A percentile compares a stretch with the other conserved stretches of the same genome.
Evolutionary conservation across 495 filamentous ascomycete genomes (phyloP).

Genomic region (Neurospora tetrasperma): DNA sequence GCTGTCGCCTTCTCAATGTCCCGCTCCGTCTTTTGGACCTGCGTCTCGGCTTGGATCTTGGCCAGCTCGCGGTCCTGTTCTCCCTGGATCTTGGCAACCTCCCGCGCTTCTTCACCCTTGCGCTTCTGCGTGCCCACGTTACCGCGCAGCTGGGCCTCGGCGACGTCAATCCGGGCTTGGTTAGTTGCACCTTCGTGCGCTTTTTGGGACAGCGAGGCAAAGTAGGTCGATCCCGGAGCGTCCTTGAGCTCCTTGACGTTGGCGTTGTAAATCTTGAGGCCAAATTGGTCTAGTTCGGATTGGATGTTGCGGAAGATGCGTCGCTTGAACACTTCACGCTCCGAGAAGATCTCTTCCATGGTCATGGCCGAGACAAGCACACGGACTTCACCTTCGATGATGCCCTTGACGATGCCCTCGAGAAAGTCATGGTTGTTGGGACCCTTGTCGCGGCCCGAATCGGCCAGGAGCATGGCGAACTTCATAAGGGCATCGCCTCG

Average conservation of each 20-base stretch:
- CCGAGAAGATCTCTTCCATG: conserved; percentile 79
- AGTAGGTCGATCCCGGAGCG: conserved; percentile 65
- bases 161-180: conserved; percentile 55
- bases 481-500: conserved; percentile 52
- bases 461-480: conserved; percentile 68
- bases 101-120: conserved; percentile 64
- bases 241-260: conserved; percentile 79
- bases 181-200: conserved; percentile 76
- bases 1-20: conserved; percentile 69
- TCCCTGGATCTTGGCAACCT: conserved; percentile 74
- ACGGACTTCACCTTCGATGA: conserved; percentile 78
- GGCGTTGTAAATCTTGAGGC: conserved; percentile 62
- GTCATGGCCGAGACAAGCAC: conserved; percentile 71
- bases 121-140: conserved; percentile 73
- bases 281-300: conserved; percentile 62
- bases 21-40: conserved; percentile 71
- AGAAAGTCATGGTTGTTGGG: conserved; percentile 50
- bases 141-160: conserved; percentile 66
- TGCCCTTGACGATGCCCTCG: conserved; percentile 77
- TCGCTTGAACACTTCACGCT: conserved; percentile 68
- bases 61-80: conserved; percentile 70
- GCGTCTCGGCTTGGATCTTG: conserved; percentile 72
- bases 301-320: conserved; percentile 72
- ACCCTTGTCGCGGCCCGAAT: conserved; percentile 34
- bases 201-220: conserved; percentile 66